phyloP scores from a whole-genome alignment of 805 yeast species.

The Pichia gijzeniarum region DNA sequence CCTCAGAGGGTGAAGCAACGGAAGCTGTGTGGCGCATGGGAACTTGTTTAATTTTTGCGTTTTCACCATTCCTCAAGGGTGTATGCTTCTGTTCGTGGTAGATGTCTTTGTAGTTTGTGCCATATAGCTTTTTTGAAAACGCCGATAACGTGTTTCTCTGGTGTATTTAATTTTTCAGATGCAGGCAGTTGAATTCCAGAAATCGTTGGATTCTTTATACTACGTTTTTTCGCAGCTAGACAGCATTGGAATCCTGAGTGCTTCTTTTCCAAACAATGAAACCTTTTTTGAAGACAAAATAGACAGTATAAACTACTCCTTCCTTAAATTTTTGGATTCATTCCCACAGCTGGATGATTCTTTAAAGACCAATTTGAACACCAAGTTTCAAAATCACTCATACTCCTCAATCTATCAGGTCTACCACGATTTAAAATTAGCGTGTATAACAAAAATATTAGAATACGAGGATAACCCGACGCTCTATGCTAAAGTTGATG shows the following conservation, averaged over 20 bases:
- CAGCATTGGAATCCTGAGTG: constrained; percentile 12
- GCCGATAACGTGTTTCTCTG: too few relatives aligned
- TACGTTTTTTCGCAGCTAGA: constrained; percentile 21
- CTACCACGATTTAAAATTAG: constrained; percentile 61
- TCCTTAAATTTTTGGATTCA: constrained; percentile 31
- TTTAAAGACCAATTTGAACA: constrained; percentile 34
- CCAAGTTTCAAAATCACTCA: constrained; percentile 32
- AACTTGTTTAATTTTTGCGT: constrained; percentile 14
- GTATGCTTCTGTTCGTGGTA: too few relatives aligned
- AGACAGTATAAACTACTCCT: constrained; percentile 37
- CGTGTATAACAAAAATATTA: constrained; percentile 43
- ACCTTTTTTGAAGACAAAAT: constrained; percentile 42
- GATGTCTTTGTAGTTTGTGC: too few relatives aligned
- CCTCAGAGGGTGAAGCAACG: constrained; percentile 69
- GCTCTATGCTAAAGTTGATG: constrained; percentile 49
- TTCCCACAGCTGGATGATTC: constrained; percentile 6
- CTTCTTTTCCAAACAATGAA: constrained; percentile 34
- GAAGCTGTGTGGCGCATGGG: constrained; percentile 67
- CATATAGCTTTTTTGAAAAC: too few relatives aligned
- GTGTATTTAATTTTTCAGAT: constrained; percentile 1
- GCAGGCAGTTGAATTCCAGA: constrained; percentile 15
- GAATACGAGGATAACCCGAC: constrained; percentile 43
- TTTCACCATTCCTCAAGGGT: too few relatives aligned
- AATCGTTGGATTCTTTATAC: constrained; percentile 20
- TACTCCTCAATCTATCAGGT: constrained; percentile 49